Conservation (phyloP, 1,139 yeast genomes). For the Suhomyces bokatorum region DNA sequence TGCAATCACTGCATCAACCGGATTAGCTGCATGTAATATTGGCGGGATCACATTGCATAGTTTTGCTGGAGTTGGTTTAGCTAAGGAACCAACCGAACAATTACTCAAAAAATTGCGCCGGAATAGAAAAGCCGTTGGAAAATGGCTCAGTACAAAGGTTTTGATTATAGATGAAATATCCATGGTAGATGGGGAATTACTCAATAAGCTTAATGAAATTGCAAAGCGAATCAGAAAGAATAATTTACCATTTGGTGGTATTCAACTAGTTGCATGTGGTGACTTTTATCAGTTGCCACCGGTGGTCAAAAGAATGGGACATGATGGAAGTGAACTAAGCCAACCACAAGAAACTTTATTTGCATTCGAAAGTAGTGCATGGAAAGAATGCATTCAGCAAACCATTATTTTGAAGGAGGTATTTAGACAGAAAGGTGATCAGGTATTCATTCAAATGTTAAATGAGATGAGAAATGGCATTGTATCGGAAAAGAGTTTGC, state of each 20-base stretch:
- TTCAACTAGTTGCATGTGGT: constrained; percentile 81
- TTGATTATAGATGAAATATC: constrained; percentile 84
- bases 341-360: constrained; percentile 38
- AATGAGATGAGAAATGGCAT: constrained; percentile 82
- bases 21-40: constrained; percentile 87
- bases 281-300: constrained; percentile 94
- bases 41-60: constrained; percentile 88
- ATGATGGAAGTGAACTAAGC: constrained; percentile 26
- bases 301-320: constrained; percentile 41
- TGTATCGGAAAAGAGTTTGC: constrained; percentile 54
- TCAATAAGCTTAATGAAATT: constrained; percentile 68
- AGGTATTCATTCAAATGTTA: constrained; percentile 75
- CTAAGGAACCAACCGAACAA: constrained; percentile 34
- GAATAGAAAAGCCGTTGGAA: constrained; percentile 50
- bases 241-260: constrained; percentile 78
- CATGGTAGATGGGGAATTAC: constrained; percentile 77
- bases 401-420: constrained; percentile 76
- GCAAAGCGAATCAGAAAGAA: constrained; percentile 57
- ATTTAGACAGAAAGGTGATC: constrained; percentile 89
- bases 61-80: constrained; percentile 84
- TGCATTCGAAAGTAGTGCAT: constrained; percentile 75
- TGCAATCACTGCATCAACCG: constrained; percentile 90
- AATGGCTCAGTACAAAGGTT: constrained; percentile 67
- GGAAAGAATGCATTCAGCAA: constrained; percentile 65
- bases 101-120: constrained; percentile 58